phyloP scores from a whole-genome alignment of 441 rosid species.

The Theobroma grandiflorum region DNA sequence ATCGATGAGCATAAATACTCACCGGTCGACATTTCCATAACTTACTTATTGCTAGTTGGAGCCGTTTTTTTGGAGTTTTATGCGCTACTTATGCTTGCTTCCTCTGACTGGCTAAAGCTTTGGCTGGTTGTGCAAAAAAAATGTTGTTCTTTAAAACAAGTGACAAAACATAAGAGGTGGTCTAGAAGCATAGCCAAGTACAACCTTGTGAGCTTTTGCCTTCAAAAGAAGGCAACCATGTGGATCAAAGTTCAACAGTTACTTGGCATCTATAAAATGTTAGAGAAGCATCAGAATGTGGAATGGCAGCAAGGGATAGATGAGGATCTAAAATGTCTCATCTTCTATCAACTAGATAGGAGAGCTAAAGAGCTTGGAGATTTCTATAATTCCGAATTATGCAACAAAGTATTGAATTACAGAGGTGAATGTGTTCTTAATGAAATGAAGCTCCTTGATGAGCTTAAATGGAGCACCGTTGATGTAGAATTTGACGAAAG shows the following conservation, averaged over 20 bases:
- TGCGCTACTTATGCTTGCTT: slow-evolving; percentile 34
- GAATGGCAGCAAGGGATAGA: slow-evolving; percentile 19
- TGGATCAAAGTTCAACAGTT: neutral
- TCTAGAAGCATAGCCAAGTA: slow-evolving; percentile 34
- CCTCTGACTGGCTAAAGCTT: slow-evolving; percentile 47
- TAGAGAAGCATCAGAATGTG: slow-evolving; percentile 7
- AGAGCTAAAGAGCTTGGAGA: neutral
- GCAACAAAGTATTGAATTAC: slow-evolving; percentile 24
- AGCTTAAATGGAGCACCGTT: slow-evolving; percentile 17
- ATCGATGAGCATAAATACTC: slow-evolving; percentile 6
- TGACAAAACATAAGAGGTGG: slow-evolving; percentile 38
- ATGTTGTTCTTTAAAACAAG: neutral
- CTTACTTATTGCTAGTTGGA: slow-evolving; percentile 43
- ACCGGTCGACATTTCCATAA: slow-evolving; percentile 35
- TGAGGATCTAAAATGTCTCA: slow-evolving; percentile 25
- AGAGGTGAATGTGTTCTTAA: slow-evolving; percentile 37
- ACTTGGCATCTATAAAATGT: neutral
- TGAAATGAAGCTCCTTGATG: neutral
- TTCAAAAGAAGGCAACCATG: neutral
- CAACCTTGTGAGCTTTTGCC: slow-evolving; percentile 36
- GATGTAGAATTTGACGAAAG: slow-evolving; percentile 47
- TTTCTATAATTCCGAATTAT: neutral
- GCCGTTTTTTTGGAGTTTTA: slow-evolving; percentile 46
- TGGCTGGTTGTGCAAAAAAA: neutral
- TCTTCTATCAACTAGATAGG: neutral